Conservation (phyloP, 2,329 filamentous ascomycete genomes). For the Claviceps arundinis region DNA sequence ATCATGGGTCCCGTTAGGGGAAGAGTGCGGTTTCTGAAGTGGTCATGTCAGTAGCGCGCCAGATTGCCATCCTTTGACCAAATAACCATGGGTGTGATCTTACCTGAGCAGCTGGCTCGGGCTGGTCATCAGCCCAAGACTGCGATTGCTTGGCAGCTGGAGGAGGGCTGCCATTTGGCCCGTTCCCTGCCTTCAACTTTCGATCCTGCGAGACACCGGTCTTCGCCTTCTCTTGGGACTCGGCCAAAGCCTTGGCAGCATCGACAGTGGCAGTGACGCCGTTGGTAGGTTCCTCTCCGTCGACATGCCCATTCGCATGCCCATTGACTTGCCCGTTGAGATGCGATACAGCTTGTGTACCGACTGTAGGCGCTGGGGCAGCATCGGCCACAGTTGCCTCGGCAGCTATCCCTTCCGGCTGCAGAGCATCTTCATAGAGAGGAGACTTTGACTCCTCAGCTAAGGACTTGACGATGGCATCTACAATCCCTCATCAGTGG, state of each 20-base stretch:
- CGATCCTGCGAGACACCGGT: constrained; percentile 51
- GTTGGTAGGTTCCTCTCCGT: constrained; percentile 31
- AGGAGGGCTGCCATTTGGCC: constrained; percentile 47
- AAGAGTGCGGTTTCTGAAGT: constrained; percentile 18
- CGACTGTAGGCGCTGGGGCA: constrained; percentile 37
- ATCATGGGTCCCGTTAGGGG: constrained; percentile 36
- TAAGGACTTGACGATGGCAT: constrained; percentile 28
- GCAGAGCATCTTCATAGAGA: constrained; percentile 19
- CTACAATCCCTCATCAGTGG: constrained; percentile 15
- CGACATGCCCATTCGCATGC: constrained; percentile 3
- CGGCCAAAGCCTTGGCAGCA: constrained; percentile 47
- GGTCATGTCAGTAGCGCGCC: background rate
- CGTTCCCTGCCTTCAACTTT: constrained; percentile 62
- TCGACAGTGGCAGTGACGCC: constrained; percentile 33
- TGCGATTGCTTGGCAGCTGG: constrained; percentile 35
- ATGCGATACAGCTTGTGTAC: constrained; percentile 28
- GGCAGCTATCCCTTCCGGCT: constrained; percentile 15
- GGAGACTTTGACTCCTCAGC: constrained; percentile 38
- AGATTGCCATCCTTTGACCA: background rate
- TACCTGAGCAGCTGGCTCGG: constrained; percentile 37
- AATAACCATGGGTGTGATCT: constrained; percentile 9
- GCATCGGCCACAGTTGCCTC: constrained; percentile 39
- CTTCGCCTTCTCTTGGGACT: constrained; percentile 49
- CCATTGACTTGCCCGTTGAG: no score
- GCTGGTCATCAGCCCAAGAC: constrained; percentile 75